phyloP scores from a whole-genome alignment of 345 rosid species.

The Populus ilicifolia region DNA sequence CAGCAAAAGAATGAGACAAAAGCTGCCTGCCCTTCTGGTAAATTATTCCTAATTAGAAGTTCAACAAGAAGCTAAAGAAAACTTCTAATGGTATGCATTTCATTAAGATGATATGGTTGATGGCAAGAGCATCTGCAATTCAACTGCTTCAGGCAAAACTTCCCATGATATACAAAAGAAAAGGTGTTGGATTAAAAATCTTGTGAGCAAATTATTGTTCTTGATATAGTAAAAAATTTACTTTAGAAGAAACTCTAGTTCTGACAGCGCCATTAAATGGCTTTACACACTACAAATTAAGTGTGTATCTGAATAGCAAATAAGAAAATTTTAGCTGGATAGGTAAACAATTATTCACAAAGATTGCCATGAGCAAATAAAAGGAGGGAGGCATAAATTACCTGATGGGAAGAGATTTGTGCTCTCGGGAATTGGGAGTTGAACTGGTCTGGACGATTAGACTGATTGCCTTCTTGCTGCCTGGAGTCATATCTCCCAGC shows the following conservation, averaged over 20 bases:
- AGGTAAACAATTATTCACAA: background rate
- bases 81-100: background rate
- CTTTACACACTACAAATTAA: background rate
- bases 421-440: slow-evolving; percentile 42
- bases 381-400: background rate
- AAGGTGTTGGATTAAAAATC: background rate
- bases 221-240: background rate
- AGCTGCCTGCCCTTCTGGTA: background rate
- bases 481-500: slow-evolving; percentile 40
- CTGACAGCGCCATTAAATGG: background rate
- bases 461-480: slow-evolving; percentile 44
- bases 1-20: background rate
- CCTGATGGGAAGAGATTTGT: slow-evolving; percentile 57
- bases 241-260: background rate
- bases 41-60: background rate
- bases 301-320: background rate
- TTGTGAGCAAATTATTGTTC: background rate
- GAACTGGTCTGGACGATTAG: slow-evolving; percentile 46
- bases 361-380: background rate
- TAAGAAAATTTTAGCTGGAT: background rate
- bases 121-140: background rate
- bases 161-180: background rate
- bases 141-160: background rate
- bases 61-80: background rate
- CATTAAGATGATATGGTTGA: background rate